Percentiles rank a stretch among this genome's conserved stretches.
phyloP scores from a whole-genome alignment of 495 filamentous ascomycete genomes.

The Astrocystis sublimbata region DNA sequence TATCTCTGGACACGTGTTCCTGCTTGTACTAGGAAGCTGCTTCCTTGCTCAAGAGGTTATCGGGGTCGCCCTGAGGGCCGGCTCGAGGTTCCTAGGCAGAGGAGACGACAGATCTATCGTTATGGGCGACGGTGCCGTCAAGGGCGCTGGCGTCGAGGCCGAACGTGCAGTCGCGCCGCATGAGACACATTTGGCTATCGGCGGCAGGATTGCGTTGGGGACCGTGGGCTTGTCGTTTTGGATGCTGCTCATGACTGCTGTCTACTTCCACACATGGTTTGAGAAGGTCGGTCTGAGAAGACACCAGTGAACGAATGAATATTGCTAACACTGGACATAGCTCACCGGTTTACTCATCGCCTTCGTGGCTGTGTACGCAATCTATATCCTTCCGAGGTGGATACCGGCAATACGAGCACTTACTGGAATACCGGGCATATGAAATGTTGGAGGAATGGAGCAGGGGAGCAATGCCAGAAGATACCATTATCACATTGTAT shows the following conservation, averaged over 20 bases:
- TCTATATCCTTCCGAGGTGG: constrained; percentile 76
- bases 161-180: constrained; percentile 23
- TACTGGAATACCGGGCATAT: constrained; percentile 75
- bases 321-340: constrained; percentile 41
- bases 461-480: no score
- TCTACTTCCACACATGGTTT: constrained; percentile 97
- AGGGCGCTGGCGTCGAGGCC: constrained; percentile 48
- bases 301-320: constrained; percentile 8
- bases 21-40: constrained; percentile 79
- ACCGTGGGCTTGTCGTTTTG: constrained; percentile 71
- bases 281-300: constrained; percentile 81
- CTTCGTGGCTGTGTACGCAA: constrained; percentile 63
- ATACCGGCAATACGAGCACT: constrained; percentile 62
- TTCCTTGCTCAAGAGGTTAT: constrained; percentile 79
- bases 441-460: constrained; percentile 1
- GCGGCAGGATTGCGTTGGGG: constrained; percentile 50
- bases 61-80: constrained; percentile 54
- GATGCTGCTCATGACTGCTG: constrained; percentile 98
- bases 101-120: constrained; percentile 59
- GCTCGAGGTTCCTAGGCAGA: constrained; percentile 25
- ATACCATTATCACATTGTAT: background rate
- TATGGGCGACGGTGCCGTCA: constrained; percentile 61
- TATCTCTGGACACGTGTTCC: constrained; percentile 91
- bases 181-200: constrained; percentile 39
- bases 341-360: constrained; percentile 74